Conservation (phyloP, 495 filamentous ascomycete species). For the Tuber calosporum region DNA sequence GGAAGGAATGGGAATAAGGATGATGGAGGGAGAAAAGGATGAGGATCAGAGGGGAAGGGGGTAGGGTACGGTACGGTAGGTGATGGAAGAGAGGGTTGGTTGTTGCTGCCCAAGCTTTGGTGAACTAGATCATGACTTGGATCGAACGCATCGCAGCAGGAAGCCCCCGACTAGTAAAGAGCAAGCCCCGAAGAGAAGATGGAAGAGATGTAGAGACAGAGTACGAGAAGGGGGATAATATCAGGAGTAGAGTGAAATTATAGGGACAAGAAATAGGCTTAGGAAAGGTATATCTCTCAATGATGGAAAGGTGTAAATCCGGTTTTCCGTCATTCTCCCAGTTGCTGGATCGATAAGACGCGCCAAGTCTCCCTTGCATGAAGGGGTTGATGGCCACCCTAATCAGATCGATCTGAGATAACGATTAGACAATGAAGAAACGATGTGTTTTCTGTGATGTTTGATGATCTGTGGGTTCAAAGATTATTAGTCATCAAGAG, state of each 20-base stretch:
- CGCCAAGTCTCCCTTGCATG: not conserved
- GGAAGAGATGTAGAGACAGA: not conserved
- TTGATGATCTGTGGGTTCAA: not conserved
- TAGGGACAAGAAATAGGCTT: not conserved
- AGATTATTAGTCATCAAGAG: not conserved
- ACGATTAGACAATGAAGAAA: not conserved
- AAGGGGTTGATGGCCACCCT: not conserved
- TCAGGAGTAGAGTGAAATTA: not conserved
- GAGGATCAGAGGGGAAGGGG: not conserved
- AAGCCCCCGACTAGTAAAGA: not conserved
- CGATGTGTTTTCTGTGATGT: not conserved
- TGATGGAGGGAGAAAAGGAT: not conserved
- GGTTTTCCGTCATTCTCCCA: not conserved
- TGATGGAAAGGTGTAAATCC: not conserved
- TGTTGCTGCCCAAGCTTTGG: not conserved
- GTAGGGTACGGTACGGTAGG: not conserved
- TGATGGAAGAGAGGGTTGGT: not conserved
- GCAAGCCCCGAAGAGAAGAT: not conserved
- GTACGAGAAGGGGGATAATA: not conserved
- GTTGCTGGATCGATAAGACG: not conserved
- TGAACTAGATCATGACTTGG: not conserved
- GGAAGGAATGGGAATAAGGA: not conserved
- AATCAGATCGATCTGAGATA: conserved; percentile 1
- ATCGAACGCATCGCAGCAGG: not conserved
- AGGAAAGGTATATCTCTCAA: not conserved